phyloP scores from a whole-genome alignment of 106 monocot species.

The Dendrobium catenatum region DNA sequence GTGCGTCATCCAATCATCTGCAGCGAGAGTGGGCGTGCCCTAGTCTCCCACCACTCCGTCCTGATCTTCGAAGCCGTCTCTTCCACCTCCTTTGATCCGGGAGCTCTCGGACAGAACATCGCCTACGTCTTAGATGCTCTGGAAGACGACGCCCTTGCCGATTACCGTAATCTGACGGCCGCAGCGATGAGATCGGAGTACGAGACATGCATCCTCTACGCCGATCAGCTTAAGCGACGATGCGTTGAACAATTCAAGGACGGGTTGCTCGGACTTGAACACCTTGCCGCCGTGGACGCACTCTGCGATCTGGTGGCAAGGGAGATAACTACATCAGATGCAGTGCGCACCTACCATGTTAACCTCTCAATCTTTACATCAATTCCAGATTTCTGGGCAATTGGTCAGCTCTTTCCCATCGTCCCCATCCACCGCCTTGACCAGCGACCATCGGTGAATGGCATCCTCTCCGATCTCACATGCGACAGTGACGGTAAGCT shows the following conservation, averaged over 20 bases:
- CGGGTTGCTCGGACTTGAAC: slow-evolving; percentile 71
- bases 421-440: slow-evolving; percentile 87
- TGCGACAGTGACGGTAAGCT: slow-evolving; percentile 97
- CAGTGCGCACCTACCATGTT: slow-evolving; percentile 58
- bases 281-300: slow-evolving; percentile 73
- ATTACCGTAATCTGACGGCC: slow-evolving; percentile 60
- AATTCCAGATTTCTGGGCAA: slow-evolving; percentile 91
- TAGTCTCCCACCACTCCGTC: slow-evolving; percentile 71
- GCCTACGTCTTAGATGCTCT: slow-evolving; percentile 42
- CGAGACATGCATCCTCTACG: slow-evolving; percentile 33
- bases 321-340: slow-evolving; percentile 23
- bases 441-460: slow-evolving; percentile 51
- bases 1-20: slow-evolving; percentile 65
- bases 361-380: slow-evolving; percentile 92
- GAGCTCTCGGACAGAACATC: slow-evolving; percentile 11
- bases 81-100: slow-evolving; percentile 7
- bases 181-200: slow-evolving; percentile 48
- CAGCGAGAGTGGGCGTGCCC: slow-evolving; percentile 77
- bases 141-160: slow-evolving; percentile 40
- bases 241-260: slow-evolving; percentile 82
- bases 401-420: slow-evolving; percentile 88
- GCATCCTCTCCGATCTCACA: slow-evolving; percentile 73
- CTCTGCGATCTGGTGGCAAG: slow-evolving; percentile 65
- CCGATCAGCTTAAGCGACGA: slow-evolving; percentile 64
- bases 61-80: slow-evolving; percentile 64